Evolutionary conservation across 2,329 filamentous ascomycete genomes (phyloP).

Genomic region (Coniella vitis): DNA sequence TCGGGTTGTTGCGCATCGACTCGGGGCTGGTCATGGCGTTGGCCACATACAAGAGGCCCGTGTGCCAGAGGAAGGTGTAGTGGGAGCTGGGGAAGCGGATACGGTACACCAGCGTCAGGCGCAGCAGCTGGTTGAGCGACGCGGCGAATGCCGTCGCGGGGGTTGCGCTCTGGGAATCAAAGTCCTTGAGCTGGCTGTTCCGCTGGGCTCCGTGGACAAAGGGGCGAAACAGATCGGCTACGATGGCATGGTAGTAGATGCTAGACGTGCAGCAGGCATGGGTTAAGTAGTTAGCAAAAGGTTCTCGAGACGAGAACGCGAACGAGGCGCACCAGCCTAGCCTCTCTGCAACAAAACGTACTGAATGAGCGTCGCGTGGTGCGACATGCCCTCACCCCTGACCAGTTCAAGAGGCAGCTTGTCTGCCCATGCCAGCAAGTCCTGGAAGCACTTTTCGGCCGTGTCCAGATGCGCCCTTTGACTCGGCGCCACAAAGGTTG

Average conservation of each 20-base stretch:
- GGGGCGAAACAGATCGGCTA: slow-evolving; percentile 15
- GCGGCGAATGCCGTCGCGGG: slow-evolving; percentile 6
- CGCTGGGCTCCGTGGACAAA: background rate
- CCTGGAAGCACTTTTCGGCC: slow-evolving; percentile 14
- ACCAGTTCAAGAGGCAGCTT: background rate
- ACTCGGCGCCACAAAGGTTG: slow-evolving; percentile 1
- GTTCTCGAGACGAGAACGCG: too few relatives aligned
- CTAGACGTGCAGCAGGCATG: too few relatives aligned
- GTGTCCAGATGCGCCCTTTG: slow-evolving; percentile 13
- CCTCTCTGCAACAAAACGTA: too few relatives aligned
- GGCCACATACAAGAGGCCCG: slow-evolving; percentile 18
- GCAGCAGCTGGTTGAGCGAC: slow-evolving; percentile 13
- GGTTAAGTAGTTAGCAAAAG: too few relatives aligned
- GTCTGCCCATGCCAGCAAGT: slow-evolving; percentile 9
- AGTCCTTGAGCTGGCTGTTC: too few relatives aligned
- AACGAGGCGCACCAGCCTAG: too few relatives aligned
- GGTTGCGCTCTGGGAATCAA: background rate
- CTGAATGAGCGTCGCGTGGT: background rate
- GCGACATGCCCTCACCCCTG: background rate
- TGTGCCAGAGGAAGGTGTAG: slow-evolving; percentile 17
- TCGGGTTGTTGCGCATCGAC: background rate
- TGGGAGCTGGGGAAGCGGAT: background rate
- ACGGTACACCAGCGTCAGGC: slow-evolving; percentile 11
- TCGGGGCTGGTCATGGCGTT: slow-evolving; percentile 18
- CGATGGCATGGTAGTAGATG: slow-evolving; percentile 14